Percentiles rank a stretch among this genome's conserved stretches.
These are phyloP conservation scores for Breynia disticha DNA, from an alignment of 441 rosid genomes.

Conservation along the genomic window DNA sequence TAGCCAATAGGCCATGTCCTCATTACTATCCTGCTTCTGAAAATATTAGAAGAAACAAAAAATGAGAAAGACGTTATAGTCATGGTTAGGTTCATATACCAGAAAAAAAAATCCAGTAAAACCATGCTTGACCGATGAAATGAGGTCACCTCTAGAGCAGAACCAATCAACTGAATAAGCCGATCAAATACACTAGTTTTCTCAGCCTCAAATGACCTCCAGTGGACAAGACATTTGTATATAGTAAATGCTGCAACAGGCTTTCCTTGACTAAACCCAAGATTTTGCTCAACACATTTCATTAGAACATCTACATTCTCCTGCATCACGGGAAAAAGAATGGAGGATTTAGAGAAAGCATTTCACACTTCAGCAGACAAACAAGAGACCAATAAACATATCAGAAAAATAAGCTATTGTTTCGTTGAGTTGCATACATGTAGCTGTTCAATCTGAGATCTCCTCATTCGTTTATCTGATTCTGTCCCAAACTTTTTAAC, in stretches of 20 bases:
- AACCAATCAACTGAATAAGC: constrained; percentile 74
- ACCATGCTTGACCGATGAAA: constrained; percentile 8
- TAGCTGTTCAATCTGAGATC: constrained; percentile 46
- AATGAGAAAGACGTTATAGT: constrained; percentile 7
- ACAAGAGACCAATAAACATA: constrained; percentile 1
- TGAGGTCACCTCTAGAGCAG: constrained; percentile 70
- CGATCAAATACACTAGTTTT: constrained; percentile 90
- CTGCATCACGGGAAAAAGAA: constrained; percentile 20
- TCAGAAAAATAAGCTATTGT: constrained; percentile 10
- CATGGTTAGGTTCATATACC: no score
- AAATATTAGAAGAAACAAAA: constrained; percentile 9
- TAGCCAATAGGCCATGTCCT: constrained; percentile 78
- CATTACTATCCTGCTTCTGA: constrained; percentile 68
- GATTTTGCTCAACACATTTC: constrained; percentile 41
- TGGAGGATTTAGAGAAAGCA: constrained; percentile 12
- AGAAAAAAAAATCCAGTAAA: background rate
- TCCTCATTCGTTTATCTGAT: constrained; percentile 29
- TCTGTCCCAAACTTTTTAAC: constrained; percentile 36
- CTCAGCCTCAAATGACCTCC: constrained; percentile 85
- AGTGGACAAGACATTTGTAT: constrained; percentile 80
- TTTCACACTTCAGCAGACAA: constrained; percentile 8
- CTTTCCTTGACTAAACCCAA: constrained; percentile 68
- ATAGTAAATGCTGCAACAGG: constrained; percentile 89
- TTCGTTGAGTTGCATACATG: constrained; percentile 38
- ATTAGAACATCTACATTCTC: constrained; percentile 54